A percentile compares a stretch with the other conserved stretches of the same genome.
Evolutionary conservation across 805 yeast genomes (phyloP).

Genomic region (Brettanomyces nanus): DNA sequence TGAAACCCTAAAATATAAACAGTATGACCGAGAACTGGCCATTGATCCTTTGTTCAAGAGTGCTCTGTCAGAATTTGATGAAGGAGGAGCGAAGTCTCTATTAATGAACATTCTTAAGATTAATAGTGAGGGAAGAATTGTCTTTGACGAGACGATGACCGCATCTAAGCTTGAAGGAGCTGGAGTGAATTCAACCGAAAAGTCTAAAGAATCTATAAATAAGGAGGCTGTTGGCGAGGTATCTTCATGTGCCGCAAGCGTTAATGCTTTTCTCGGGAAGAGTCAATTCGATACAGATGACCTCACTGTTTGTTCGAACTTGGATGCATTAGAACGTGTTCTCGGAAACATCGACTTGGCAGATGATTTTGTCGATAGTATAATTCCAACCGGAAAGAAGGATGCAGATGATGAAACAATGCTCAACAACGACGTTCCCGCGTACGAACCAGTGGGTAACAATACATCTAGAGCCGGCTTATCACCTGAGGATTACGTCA

Average conservation of each 20-base stretch:
- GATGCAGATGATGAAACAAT: constrained; percentile 3
- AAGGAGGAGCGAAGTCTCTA: constrained; percentile 72
- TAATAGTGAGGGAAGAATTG: constrained; percentile 46
- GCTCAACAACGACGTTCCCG: not conserved
- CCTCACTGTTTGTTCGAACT: constrained; percentile 4
- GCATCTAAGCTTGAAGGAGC: not conserved
- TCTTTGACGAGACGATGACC: constrained; percentile 50
- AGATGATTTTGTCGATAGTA: constrained; percentile 11
- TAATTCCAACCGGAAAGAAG: constrained; percentile 22
- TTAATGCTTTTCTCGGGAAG: not conserved
- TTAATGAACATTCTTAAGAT: constrained; percentile 49
- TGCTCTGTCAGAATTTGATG: constrained; percentile 71
- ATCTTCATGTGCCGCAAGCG: not conserved
- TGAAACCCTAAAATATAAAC: constrained; percentile 41
- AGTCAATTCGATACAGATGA: constrained; percentile 5
- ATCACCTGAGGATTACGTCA: too few relatives aligned
- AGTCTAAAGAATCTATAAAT: not conserved
- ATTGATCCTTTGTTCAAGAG: constrained; percentile 72
- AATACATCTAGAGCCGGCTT: too few relatives aligned
- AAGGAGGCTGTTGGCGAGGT: not conserved
- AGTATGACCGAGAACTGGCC: constrained; percentile 52
- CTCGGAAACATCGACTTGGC: not conserved
- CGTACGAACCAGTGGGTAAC: too few relatives aligned
- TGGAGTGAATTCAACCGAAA: not conserved
- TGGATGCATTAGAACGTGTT: not conserved